Evolutionary conservation across 805 yeast genomes (phyloP).

Genomic region (Blastobotrys parvus): DNA sequence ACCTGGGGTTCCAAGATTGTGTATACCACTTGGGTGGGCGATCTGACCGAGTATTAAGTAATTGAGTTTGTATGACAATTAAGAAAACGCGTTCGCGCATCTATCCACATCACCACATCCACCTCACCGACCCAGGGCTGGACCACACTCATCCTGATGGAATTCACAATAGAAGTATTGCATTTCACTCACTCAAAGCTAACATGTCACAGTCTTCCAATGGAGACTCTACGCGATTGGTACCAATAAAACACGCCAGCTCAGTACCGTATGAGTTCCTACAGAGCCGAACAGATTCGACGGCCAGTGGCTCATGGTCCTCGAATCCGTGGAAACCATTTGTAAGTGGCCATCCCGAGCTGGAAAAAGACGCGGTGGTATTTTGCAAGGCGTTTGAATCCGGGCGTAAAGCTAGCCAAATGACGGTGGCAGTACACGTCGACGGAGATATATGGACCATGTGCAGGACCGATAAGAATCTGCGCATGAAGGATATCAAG

Average conservation of each 20-base stretch:
- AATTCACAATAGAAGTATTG: not conserved
- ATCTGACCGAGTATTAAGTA: not conserved
- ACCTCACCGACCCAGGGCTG: too few species aligned
- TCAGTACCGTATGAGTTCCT: not conserved
- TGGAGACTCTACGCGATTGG: not conserved
- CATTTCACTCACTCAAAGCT: not conserved
- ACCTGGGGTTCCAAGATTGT: slow-evolving; percentile 43
- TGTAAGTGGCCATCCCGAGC: not conserved
- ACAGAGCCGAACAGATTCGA: not conserved
- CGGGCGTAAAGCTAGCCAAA: not conserved
- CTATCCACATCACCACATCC: too few species aligned
- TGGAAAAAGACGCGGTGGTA: not conserved
- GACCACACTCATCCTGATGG: too few species aligned
- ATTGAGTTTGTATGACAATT: not conserved
- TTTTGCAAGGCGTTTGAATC: not conserved
- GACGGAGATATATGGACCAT: slow-evolving; percentile 9
- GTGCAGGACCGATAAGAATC: slow-evolving; percentile 10
- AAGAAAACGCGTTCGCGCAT: too few species aligned
- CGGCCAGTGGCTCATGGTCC: not conserved
- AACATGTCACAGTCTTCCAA: not conserved
- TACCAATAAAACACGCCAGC: not conserved
- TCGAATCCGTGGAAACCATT: not conserved
- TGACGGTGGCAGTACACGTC: slow-evolving; percentile 13
- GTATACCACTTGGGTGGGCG: slow-evolving; percentile 19
- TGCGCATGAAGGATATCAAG: slow-evolving; percentile 14